Base-by-base conservation (phyloP, 306 rosid species). In the Prunus campanulata region DNA sequence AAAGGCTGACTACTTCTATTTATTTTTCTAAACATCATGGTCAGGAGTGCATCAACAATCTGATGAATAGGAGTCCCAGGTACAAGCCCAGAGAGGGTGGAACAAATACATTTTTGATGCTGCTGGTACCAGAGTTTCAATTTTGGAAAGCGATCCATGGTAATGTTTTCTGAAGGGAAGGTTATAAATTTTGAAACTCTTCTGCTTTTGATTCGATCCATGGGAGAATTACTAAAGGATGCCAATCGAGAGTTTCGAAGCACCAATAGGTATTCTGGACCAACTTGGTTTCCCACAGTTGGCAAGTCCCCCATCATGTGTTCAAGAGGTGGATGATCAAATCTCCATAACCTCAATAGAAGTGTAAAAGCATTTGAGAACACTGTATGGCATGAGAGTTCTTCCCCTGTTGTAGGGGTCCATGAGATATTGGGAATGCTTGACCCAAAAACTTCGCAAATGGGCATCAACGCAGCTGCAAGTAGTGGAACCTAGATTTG, bases 291-390 rank as follows among this genome's bases (percentile, higher is more conserved):
- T 73, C 93, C 96, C 77, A 95, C 83, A 72, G 93, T 85, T 10
- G 92, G 92, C 16, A 76, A 85, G 71, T 80, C 88, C 19, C 80
- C 86, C 88, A 87, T 85, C 80, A 92, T 68, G 75, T 89, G 90
- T 71, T 92, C 92, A 75, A 57, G 42, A 77, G 96, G 88, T 69
- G 92, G 89, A 79, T 78, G 91, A 84, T 90, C 89, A 88, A 90
- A 94, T 78, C 89, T 87, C 98, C 98, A 94, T 83, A 88, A 85
- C 78, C 94, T 87, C 80, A 94, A 81, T 72, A 94, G 76, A 80
- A 94, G 96, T 79, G 90, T 88, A 83, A 92, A 94, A 47, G 98
- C 96, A 77, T 84, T 90, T 78, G 95, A 86, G 81, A 94, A 94
- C 59, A 94, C 93, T 61, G 96, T 87, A 71, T 83, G 87, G 66